phyloP scores from a whole-genome alignment of 768 basidiomycete species.

The Nevesoporus exiguus region DNA sequence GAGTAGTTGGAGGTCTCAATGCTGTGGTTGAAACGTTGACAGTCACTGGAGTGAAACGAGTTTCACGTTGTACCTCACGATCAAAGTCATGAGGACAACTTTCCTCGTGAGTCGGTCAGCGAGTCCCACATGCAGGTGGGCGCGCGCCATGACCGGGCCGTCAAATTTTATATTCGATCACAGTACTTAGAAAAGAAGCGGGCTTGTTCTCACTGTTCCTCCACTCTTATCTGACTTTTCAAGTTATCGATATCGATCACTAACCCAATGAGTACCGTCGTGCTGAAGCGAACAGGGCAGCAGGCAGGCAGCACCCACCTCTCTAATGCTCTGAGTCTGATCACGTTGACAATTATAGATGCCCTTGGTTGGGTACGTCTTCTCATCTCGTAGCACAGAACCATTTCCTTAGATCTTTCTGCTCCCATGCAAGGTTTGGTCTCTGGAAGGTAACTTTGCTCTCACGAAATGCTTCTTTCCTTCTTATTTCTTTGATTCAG shows the following conservation, averaged over 20 bases:
- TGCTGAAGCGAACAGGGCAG: slow-evolving; percentile 56
- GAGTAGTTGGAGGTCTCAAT: neutral
- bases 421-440: slow-evolving; percentile 48
- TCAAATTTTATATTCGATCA: neutral
- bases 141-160: neutral
- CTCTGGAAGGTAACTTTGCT: slow-evolving; percentile 58
- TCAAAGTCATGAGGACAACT: slow-evolving; percentile 7
- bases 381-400: slow-evolving; percentile 4
- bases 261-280: slow-evolving; percentile 46
- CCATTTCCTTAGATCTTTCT: slow-evolving; percentile 1
- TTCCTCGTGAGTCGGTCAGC: neutral
- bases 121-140: neutral
- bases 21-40: neutral
- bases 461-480: neutral
- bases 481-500: slow-evolving; percentile 30
- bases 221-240: slow-evolving; percentile 5
- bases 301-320: slow-evolving; percentile 38
- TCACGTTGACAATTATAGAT: slow-evolving; percentile 41
- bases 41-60: neutral
- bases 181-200: neutral
- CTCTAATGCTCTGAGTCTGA: neutral
- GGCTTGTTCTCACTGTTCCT: neutral
- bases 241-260: slow-evolving; percentile 13
- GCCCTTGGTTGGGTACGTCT: slow-evolving; percentile 60
- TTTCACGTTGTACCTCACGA: neutral